A percentile compares a stretch with the other conserved stretches of the same genome.
phyloP scores from a whole-genome alignment of 2,329 filamentous ascomycete genomes.

The Stagonosporopsis cucurbitacearum region DNA sequence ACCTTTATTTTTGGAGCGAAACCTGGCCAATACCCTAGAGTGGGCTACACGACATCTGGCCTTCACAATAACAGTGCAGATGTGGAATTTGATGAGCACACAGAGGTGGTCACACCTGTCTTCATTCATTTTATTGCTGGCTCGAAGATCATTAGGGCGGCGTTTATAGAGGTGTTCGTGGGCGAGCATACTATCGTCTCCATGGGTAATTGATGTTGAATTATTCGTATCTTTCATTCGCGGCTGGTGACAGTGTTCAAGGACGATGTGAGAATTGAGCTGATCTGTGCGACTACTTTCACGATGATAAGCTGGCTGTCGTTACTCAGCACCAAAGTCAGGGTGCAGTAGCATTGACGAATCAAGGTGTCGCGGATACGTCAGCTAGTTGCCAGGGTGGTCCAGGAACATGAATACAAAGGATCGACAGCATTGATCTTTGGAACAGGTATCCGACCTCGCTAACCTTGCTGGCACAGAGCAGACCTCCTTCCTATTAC shows the following conservation, averaged over 20 bases:
- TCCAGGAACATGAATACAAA: not conserved
- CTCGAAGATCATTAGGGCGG: constrained; percentile 32
- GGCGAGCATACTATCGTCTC: constrained; percentile 12
- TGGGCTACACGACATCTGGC: not conserved
- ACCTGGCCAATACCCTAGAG: constrained; percentile 3
- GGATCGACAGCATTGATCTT: constrained; percentile 4
- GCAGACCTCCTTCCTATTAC: not conserved
- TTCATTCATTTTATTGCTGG: constrained; percentile 10
- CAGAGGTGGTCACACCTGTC: not conserved
- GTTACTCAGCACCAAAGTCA: not conserved
- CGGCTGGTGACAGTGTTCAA: not conserved
- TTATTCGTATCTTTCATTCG: not conserved
- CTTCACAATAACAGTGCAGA: not conserved
- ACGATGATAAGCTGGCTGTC: not conserved
- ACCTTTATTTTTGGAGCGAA: constrained; percentile 8
- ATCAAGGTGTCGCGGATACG: constrained; percentile 6
- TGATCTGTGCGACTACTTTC: not conserved
- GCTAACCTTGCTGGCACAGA: not conserved
- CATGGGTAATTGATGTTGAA: constrained; percentile 12
- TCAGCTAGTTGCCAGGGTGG: constrained; percentile 1
- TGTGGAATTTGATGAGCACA: constrained; percentile 10
- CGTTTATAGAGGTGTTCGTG: constrained; percentile 40
- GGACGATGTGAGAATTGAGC: not conserved
- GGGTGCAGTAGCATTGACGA: constrained; percentile 1
- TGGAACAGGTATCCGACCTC: not conserved